Percentiles rank a stretch among this genome's conserved stretches.
Evolutionary conservation across 2,329 filamentous ascomycete species (phyloP).

Genomic region (Aspergillus tamarii): DNA sequence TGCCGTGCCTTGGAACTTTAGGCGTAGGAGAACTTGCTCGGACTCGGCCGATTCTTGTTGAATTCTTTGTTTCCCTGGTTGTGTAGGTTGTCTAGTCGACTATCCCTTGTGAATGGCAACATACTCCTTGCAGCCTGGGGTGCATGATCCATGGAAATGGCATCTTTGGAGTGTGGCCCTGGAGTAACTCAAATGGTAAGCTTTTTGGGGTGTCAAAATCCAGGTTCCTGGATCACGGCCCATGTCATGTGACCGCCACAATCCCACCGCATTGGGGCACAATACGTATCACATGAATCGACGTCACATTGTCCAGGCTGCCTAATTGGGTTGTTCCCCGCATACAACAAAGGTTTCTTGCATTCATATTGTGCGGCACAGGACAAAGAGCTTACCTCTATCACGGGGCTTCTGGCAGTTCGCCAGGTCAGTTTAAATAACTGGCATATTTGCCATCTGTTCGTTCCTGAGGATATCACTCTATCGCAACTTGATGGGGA

Average conservation of each 20-base stretch:
- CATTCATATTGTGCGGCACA: neutral
- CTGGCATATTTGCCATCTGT: neutral
- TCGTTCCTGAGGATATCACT: neutral
- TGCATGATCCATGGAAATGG: neutral
- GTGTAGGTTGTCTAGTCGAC: neutral
- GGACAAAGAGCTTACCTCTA: neutral
- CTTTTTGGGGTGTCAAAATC: neutral
- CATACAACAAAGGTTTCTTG: constrained; percentile 14
- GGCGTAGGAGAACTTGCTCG: no score
- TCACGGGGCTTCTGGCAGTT: neutral
- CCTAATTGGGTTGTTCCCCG: neutral
- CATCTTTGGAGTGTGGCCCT: neutral
- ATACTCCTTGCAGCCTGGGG: neutral
- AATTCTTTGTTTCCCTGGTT: neutral
- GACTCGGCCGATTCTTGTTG: neutral
- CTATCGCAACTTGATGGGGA: neutral
- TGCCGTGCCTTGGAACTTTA: neutral
- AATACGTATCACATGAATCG: constrained; percentile 1
- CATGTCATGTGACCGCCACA: neutral
- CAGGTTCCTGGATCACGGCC: neutral
- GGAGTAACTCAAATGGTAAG: neutral
- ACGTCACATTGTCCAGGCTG: neutral
- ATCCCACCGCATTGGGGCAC: neutral
- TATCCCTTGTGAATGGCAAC: neutral
- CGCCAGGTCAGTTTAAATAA: neutral